Percentiles rank a stretch among this genome's conserved stretches.
These are phyloP conservation scores for Eragrostis curvula DNA, from an alignment of 176 grass and related monocot species.

Conservation along the genomic window DNA sequence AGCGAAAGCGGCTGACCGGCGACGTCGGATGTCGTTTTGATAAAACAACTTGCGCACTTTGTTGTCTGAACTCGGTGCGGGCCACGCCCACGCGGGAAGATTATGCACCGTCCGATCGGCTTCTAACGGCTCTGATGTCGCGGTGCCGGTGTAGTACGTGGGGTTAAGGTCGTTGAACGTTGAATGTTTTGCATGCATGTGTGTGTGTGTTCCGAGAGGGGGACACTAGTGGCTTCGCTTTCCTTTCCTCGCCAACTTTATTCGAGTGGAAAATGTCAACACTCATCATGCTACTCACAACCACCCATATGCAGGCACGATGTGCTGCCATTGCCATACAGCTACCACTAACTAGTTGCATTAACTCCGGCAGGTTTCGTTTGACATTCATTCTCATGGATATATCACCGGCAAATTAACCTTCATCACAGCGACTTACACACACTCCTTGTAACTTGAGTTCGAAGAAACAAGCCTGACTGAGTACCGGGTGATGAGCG, in stretches of 20 bases:
- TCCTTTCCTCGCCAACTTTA: not conserved
- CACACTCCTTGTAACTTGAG: not conserved
- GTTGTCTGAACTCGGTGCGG: no score
- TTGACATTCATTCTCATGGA: not conserved
- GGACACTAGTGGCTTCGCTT: not conserved
- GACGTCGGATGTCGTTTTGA: not conserved
- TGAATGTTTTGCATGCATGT: not conserved
- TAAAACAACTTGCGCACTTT: not conserved
- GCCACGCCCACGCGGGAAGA: no score
- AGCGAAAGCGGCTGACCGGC: constrained; percentile 4
- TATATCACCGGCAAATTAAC: not conserved
- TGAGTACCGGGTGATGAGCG: not conserved
- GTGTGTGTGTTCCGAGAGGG: no score
- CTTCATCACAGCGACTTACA: not conserved
- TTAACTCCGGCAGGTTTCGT: not conserved
- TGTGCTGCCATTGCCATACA: not conserved
- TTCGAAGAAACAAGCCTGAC: not conserved
- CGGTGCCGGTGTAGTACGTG: not conserved
- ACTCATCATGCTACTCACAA: not conserved
- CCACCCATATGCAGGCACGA: not conserved
- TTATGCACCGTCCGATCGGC: not conserved
- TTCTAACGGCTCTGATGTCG: not conserved
- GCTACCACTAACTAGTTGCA: not conserved
- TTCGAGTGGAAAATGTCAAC: not conserved
- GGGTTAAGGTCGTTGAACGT: not conserved